Conservation (phyloP, 306 rosid genomes). For the Cucumis melo region DNA sequence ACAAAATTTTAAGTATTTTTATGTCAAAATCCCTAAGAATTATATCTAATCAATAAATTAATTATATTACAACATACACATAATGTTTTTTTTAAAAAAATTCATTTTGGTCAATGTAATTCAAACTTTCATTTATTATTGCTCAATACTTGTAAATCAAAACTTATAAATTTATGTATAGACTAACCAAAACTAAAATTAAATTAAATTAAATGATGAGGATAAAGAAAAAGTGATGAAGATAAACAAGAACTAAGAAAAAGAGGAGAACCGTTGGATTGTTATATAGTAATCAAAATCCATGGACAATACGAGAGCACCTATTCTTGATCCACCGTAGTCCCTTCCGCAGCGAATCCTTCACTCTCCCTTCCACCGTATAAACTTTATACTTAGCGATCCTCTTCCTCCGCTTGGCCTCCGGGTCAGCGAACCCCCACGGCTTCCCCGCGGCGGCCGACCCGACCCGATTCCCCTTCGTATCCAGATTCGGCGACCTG, state of each 20-base stretch:
- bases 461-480: slow-evolving; percentile 17
- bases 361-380: slow-evolving; percentile 52
- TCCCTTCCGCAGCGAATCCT: slow-evolving; percentile 42
- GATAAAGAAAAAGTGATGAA: too few relatives aligned
- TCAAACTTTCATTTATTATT: too few relatives aligned
- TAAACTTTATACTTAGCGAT: slow-evolving; percentile 57
- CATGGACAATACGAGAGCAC: slow-evolving; percentile 46
- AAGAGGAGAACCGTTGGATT: neutral
- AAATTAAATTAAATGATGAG: too few relatives aligned
- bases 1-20: neutral
- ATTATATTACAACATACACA: neutral
- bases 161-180: too few relatives aligned
- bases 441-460: slow-evolving; percentile 14
- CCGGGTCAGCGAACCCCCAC: slow-evolving; percentile 38
- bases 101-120: too few relatives aligned
- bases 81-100: too few relatives aligned
- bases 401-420: slow-evolving; percentile 56
- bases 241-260: neutral
- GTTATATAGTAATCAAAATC: slow-evolving; percentile 12
- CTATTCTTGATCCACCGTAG: slow-evolving; percentile 60
- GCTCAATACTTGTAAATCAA: neutral
- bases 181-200: too few relatives aligned
- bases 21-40: neutral
- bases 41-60: neutral
- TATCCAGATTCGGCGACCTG: slow-evolving; percentile 10